Conservation (phyloP, 345 rosid genomes). For the Salix dunnii region DNA sequence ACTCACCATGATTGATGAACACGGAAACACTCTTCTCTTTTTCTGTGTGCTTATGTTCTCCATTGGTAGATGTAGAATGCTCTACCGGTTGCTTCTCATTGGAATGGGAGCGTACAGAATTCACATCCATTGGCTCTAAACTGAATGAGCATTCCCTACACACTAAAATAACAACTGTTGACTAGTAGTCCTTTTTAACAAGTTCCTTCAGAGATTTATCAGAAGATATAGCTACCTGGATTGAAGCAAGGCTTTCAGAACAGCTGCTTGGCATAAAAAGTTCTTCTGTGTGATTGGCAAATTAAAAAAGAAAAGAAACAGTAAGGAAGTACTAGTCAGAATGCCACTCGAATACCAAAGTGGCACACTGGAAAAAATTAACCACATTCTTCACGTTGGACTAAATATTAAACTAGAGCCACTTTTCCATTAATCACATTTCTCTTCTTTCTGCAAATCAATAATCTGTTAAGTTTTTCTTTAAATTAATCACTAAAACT, state of each 20-base stretch:
- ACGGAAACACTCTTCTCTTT: constrained; percentile 29
- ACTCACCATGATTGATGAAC: constrained; percentile 52
- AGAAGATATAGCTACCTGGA: constrained; percentile 15
- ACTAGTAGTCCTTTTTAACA: constrained; percentile 6
- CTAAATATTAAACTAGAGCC: not conserved
- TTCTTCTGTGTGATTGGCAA: constrained; percentile 11
- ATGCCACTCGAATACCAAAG: not conserved
- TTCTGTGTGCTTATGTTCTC: constrained; percentile 28
- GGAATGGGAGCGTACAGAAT: constrained; percentile 31
- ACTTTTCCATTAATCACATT: not conserved
- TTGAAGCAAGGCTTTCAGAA: constrained; percentile 10
- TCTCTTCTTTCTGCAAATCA: not conserved
- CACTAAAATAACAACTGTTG: constrained; percentile 8
- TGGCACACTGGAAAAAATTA: not conserved
- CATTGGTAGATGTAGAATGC: constrained; percentile 28
- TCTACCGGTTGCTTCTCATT: constrained; percentile 35
- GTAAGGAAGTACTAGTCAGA: not conserved
- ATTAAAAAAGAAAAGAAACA: not conserved
- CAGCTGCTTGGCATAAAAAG: constrained; percentile 18
- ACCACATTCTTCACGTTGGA: not conserved
- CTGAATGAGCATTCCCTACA: constrained; percentile 38
- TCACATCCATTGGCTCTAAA: constrained; percentile 29
- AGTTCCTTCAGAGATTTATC: constrained; percentile 16
- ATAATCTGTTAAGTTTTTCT: not conserved
- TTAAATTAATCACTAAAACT: not conserved